Evolutionary conservation across 2,329 filamentous ascomycete species (phyloP).

Genomic region (Dichotomopilus funicola): DNA sequence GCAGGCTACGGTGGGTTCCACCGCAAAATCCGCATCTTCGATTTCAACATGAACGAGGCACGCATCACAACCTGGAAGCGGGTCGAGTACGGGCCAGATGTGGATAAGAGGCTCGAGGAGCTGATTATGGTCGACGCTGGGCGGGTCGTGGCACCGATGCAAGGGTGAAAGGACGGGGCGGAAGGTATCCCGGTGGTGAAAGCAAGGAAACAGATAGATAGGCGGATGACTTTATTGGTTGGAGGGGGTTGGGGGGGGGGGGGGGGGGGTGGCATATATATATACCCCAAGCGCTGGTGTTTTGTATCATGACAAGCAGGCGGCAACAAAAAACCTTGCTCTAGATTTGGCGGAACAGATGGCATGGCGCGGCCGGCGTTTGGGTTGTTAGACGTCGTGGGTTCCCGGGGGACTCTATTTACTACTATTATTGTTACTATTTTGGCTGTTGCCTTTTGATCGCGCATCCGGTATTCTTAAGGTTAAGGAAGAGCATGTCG

Average conservation of each 20-base stretch:
- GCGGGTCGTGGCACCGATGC: constrained; percentile 33
- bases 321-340: neutral
- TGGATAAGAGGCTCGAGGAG: constrained; percentile 48
- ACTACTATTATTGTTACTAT: neutral
- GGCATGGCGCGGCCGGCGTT: constrained; percentile 5
- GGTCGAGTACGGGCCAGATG: constrained; percentile 69
- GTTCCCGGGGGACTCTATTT: neutral
- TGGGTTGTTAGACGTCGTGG: neutral
- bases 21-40: constrained; percentile 79
- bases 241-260: too few species aligned
- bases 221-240: too few species aligned
- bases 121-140: constrained; percentile 62
- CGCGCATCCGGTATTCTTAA: neutral
- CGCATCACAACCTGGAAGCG: constrained; percentile 90
- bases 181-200: neutral
- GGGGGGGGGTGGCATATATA: neutral
- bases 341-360: neutral
- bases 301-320: neutral
- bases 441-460: neutral
- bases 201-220: too few species aligned
- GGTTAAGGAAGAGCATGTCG: too few species aligned
- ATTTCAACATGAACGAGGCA: constrained; percentile 86
- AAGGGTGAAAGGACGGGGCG: constrained; percentile 13
- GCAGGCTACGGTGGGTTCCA: constrained; percentile 83
- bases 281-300: neutral